Base-by-base conservation (phyloP, 228 moss, liverwort and hornwort genomes). In the Sphagnum fallax region DNA sequence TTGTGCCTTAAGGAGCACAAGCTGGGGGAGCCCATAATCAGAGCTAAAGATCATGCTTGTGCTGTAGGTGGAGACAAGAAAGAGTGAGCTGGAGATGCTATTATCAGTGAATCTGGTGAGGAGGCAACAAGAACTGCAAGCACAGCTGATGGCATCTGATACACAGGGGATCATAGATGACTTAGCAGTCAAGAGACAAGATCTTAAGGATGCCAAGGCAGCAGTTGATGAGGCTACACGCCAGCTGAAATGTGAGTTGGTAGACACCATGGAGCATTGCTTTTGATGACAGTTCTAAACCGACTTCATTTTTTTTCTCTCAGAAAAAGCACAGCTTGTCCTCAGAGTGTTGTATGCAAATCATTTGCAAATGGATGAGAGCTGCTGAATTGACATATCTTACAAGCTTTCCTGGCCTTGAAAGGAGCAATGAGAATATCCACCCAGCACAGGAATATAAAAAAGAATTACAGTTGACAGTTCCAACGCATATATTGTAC, bases 51-150 rank as follows among this genome's bases (percentile, higher is more conserved):
- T 32, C 2, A 32, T 32, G 32, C 32, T 32, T 32, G 3, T 32
- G 32, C 32, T 12, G 2, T 74, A 83, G 83, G 85, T 76, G 48
- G 85, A 85, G 70, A 81, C 81, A 52, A 74, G 76, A 63, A 85
- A 85, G 67, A 79, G 81, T 77, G 85, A 82, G 71, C 79, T 85
- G 58, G 85, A 85, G 74, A 85, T 81, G 61, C 71, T 75, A 57
- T 66, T 85, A 12, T 85, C 85, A 61, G 82, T 81, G 48, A 81
- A 81, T 68, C 70, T 85, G 61, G 82, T 85, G 71, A 72, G 82
- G 67, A 71, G 81, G 53, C 82, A 85, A 61, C 78, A 79, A 50
- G 85, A 85, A 69, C 61, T 85, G 71, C 81, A 85, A 67, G 74
- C 64, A 70, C 85, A 85, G 6, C 78, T 74, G 57, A 71, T 76